phyloP scores from a whole-genome alignment of 176 grass and related monocot species.

The Carex pumila region DNA sequence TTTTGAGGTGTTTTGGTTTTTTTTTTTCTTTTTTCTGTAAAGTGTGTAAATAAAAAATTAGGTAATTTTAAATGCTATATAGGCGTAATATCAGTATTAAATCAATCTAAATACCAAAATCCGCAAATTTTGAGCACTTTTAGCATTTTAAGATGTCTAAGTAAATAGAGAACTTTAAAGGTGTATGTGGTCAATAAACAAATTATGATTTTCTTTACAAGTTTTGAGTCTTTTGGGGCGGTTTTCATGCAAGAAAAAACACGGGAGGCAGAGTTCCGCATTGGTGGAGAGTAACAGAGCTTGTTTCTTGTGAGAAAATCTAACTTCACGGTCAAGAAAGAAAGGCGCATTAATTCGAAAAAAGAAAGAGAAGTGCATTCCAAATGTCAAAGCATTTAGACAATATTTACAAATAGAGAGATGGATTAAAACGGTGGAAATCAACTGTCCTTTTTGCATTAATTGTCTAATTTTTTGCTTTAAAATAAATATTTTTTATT shows the following conservation, averaged over 20 bases:
- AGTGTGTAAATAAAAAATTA: too few species aligned
- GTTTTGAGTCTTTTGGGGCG: constrained; percentile 29
- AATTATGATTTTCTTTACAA: not conserved
- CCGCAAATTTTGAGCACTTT: too few species aligned
- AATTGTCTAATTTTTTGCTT: not conserved
- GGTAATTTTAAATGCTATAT: too few species aligned
- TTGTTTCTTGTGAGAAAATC: constrained; percentile 19
- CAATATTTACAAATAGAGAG: not conserved
- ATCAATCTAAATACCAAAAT: not conserved
- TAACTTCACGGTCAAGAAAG: constrained; percentile 53
- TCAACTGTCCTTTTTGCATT: not conserved
- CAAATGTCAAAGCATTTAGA: constrained; percentile 24
- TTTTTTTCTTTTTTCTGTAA: too few species aligned
- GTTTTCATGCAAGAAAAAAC: constrained; percentile 10
- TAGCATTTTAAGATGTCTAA: not conserved
- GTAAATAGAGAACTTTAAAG: not conserved
- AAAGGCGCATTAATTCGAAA: constrained; percentile 13
- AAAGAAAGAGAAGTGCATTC: constrained; percentile 9
- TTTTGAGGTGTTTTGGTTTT: too few species aligned
- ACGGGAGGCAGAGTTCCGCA: constrained; percentile 19
- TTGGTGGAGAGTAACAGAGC: not conserved
- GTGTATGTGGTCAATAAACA: not conserved
- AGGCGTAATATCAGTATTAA: not conserved
- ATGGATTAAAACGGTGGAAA: not conserved
- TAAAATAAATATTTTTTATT: not conserved